Base-by-base conservation (phyloP, 108 stramenopile species). In the Cyclotella baltica region DNA sequence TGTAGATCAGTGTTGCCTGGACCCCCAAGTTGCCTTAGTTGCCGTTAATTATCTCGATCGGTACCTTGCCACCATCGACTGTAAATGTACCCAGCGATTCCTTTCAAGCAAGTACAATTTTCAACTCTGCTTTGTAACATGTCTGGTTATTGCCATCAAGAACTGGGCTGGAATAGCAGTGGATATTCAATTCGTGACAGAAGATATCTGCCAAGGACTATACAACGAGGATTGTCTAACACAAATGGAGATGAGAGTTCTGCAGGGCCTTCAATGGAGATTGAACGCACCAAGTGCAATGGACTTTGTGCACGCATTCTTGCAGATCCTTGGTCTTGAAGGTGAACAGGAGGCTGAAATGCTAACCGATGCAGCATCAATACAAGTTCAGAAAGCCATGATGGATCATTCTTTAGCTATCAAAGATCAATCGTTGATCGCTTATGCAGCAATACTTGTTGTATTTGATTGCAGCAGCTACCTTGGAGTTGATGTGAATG, bases 11-110 rank as follows among this genome's bases (percentile, higher is more conserved):
- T 61, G 59, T 30, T 13, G 31, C 15, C 5, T 61, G 29, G 29
- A 61, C 16, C 20, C 29, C 20, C 4, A 23, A 5, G 28, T 61
- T 4, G 59, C 30, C 18, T 30, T 22, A 15, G 18, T 30, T 27
- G 59, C 27, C 59, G 31, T 61, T 27, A 31, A 25, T 13, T 61
- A 61, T 30, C 28, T 61, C 28, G 62, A 62, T 36, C 62, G 62
- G 33, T 62, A 35, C 31, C 28, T 62, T 19, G 3, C 30, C 31
- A 62, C 28, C 9, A n/a, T 15, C 33, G n/a, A 1, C 1, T 48
- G 47, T 48, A 10, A 9, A 33, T 11, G 35, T 33, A 34, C 62
- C 10, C 33, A 36, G 6, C 0, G 1, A 2, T 31, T 34, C n/a
- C 35, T 62, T 3, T 2, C n/a, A 4, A 62, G 62, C 33, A 31